Base-by-base conservation (phyloP, 768 basidiomycete species). In the Dendrothele bispora region DNA sequence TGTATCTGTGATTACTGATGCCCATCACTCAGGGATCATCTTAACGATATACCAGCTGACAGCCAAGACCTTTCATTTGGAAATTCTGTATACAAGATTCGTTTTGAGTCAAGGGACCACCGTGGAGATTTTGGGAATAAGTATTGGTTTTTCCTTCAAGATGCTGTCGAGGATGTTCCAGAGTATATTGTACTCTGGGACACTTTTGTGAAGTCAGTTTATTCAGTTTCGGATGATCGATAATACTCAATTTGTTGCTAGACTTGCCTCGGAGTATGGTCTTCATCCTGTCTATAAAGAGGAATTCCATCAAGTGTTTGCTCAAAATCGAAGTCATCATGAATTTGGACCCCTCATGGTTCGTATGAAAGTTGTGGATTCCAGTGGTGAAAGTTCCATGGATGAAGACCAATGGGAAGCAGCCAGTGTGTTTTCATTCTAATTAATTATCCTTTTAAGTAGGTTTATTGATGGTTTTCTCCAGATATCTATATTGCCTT, bases 161-260 rank as follows among this genome's bases (percentile, higher is more conserved):
- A 98, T 59, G 97, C 97, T 4, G 95, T 99, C 2, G 95, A 95
- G 53, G 84, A 98, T 57, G 95, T 98, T 17, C 95, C 95, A 5
- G 97, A 99, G 65, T 99, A 95, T 60, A 74, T 99, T 41, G 97
- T 99, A n/a, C 78, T 82, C 51, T 99, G 95, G 95, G 86, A 91
- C 37, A 86, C 86, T 57, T 98, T 98, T 62, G 84, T 88, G 25
- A 68, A 79, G 94, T 97, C 54, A 55, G 80, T 69, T 43, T 14
- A 49, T 48, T 44, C 20, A 20, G 39, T 32, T 39, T 34, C 6
- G 26, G 26, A 36, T 42, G 20, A 24, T 14, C 35, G 15, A 44
- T 29, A 52, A 25, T 38, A 44, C 54, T 61, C 42, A 58, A 38
- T 48, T 21, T 29, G 34, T 46, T 18, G 49, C 5, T 60, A 95